Percentiles rank a stretch among this genome's conserved stretches.
These are phyloP conservation scores for Penicillium decumbens DNA, from an alignment of 2,329 filamentous ascomycete genomes.

Conservation along the genomic window DNA sequence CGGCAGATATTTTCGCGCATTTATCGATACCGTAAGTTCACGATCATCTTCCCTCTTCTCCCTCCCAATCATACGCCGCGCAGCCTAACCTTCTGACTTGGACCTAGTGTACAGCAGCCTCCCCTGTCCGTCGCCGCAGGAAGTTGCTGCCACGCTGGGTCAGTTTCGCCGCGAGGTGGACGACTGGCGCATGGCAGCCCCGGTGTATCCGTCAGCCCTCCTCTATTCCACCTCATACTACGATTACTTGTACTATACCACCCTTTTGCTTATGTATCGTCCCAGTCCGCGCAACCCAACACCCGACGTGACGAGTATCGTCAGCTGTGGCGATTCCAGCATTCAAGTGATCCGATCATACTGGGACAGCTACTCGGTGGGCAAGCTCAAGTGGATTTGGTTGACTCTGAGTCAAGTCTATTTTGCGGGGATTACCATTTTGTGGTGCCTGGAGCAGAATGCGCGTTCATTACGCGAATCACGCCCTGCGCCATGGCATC, in stretches of 20 bases:
- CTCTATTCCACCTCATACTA: constrained; percentile 41
- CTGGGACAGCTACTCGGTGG: constrained; percentile 38
- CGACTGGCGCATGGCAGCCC: constrained; percentile 36
- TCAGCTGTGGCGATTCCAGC: constrained; percentile 39
- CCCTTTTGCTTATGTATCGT: constrained; percentile 37
- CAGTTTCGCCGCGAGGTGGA: constrained; percentile 37
- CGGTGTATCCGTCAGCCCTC: constrained; percentile 35
- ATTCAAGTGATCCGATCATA: constrained; percentile 39
- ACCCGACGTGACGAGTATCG: constrained; percentile 34
- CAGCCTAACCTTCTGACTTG: neutral
- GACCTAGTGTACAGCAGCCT: constrained; percentile 35
- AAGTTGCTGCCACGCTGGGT: constrained; percentile 26
- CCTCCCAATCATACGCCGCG: neutral
- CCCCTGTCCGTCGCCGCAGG: constrained; percentile 25
- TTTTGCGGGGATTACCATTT: constrained; percentile 39
- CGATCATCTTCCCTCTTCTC: neutral
- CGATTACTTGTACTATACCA: constrained; percentile 40
- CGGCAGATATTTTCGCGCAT: constrained; percentile 39
- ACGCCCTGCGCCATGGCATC: constrained; percentile 30
- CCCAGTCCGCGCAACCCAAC: constrained; percentile 37
- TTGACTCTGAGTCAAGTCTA: constrained; percentile 39
- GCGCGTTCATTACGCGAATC: constrained; percentile 32
- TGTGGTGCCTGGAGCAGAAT: constrained; percentile 41
- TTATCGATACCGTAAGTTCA: constrained; percentile 35
- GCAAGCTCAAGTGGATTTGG: constrained; percentile 42